These are phyloP conservation scores for Ophiostoma sp. DNA, from an alignment of 2,329 filamentous ascomycete genomes.

Conservation along the genomic window DNA sequence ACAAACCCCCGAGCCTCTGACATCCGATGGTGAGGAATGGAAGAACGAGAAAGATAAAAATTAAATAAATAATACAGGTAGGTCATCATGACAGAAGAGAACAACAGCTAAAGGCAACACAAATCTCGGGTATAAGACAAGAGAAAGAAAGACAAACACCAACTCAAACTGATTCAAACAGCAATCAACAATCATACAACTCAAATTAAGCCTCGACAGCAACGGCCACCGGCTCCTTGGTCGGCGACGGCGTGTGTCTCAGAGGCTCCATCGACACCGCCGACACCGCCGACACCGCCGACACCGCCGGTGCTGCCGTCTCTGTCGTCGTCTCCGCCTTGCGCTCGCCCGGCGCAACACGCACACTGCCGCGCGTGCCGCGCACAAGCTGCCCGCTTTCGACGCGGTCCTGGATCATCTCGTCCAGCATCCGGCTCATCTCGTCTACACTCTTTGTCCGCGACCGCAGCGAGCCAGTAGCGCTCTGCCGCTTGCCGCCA, in stretches of 20 bases:
- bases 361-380: conserved; percentile 61
- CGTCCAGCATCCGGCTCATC: conserved; percentile 87
- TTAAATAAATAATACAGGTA: conserved; percentile 3
- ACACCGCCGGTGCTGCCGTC: not conserved
- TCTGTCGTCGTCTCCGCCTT: conserved; percentile 24
- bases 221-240: conserved; percentile 30
- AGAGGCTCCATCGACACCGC: conserved; percentile 27
- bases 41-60: not conserved
- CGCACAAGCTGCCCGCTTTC: conserved; percentile 68
- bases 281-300: not conserved
- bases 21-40: not conserved
- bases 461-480: conserved; percentile 37
- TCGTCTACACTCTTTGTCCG: conserved; percentile 73
- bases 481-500: conserved; percentile 21
- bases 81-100: conserved; percentile 26
- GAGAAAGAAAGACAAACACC: conserved; percentile 26
- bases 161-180: conserved; percentile 27
- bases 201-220: conserved; percentile 30
- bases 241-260: conserved; percentile 30
- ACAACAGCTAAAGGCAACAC: conserved; percentile 28
- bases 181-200: not conserved
- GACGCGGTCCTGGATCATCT: conserved; percentile 90
- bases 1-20: not conserved
- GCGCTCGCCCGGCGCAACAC: conserved; percentile 40
- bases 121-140: conserved; percentile 33